Base-by-base conservation (phyloP, 2,329 filamentous ascomycete genomes). In the Chrysosporium queenslandicum region DNA sequence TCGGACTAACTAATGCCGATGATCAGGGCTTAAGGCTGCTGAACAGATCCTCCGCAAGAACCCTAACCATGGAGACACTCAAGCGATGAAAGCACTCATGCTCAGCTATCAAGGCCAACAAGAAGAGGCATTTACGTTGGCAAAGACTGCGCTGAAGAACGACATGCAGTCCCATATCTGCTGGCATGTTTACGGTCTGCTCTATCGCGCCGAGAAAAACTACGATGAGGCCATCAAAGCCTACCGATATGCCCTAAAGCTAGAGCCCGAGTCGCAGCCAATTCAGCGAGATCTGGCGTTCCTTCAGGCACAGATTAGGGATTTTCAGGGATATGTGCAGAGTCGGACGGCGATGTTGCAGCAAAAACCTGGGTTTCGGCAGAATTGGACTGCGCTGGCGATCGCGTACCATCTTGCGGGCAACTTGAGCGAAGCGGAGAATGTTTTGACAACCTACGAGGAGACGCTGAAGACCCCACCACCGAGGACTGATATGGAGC, bases 81-180 rank as follows among this genome's bases (percentile, higher is more conserved):
- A 94, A 73, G 94, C 92, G 51, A 98, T 98, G 92, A 98, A 98
- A 74, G 91, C 92, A 53, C 77, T 98, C 60, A 96, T 97, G 60
- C 81, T 97, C 70, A 97, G 94, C 69, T 85, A 86, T 41, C 85
- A 91, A 71, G 88, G 89, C 61, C 91, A 94, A 72, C 83, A 85
- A 27, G 88, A 95, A 53, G 92, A 98, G 72, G 94, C 94, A 0
- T 98, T 98, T 68, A 81, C 83, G 42, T 78, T 98, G 55, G 91
- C 87, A 64, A 98, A 96, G 73, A 80, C 89, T 59, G 92, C 94
- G 30, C 77, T 98, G 62, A 89, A 85, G 60, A 88, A 90, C 63
- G 90, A 97, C 68, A 97, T 98, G 90, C 96, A 94, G 75, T 96
- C 90, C 63, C 91, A 97, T 71, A 90, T 98, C 63, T 97, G 90